These are phyloP conservation scores for Colletotrichum endophyticum DNA, from an alignment of 2,329 filamentous ascomycete species.

Conservation along the genomic window DNA sequence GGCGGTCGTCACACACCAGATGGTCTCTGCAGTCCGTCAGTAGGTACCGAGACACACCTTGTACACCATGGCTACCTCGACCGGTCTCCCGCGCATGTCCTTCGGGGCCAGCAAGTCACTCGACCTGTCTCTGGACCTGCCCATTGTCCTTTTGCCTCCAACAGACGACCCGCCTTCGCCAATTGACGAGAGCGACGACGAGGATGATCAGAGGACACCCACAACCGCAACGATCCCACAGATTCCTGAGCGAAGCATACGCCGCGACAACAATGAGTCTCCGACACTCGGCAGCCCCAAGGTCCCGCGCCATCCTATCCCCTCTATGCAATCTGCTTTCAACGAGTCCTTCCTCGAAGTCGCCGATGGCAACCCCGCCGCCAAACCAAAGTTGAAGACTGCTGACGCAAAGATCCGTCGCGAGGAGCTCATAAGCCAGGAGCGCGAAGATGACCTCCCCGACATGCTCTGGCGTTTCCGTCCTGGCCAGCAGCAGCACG, in stretches of 20 bases:
- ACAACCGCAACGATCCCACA: constrained; percentile 12
- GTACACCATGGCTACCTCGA: constrained; percentile 22
- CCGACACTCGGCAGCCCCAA: constrained; percentile 5
- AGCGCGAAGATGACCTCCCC: constrained; percentile 72
- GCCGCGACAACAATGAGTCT: constrained; percentile 13
- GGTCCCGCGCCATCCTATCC: constrained; percentile 69
- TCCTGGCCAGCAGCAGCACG: constrained; percentile 79
- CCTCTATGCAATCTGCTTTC: constrained; percentile 80
- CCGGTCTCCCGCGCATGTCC: constrained; percentile 21
- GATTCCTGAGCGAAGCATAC: constrained; percentile 12
- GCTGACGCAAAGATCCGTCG: constrained; percentile 66
- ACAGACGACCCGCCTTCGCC: not conserved
- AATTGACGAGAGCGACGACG: constrained; percentile 11
- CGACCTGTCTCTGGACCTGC: constrained; percentile 18
- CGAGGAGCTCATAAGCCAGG: constrained; percentile 70
- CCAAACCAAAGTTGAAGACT: constrained; percentile 58
- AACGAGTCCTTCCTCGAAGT: constrained; percentile 81
- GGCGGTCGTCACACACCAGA: constrained; percentile 14
- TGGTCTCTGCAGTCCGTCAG: constrained; percentile 1
- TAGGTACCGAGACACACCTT: constrained; percentile 5
- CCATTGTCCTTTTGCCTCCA: constrained; percentile 20
- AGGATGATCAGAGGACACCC: constrained; percentile 20
- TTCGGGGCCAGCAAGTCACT: constrained; percentile 19
- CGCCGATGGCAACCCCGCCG: constrained; percentile 48
- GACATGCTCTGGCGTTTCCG: constrained; percentile 78